Percentiles rank a stretch among this genome's conserved stretches.
Evolutionary conservation across 1,284 basidiomycete genomes (phyloP).

Genomic region (Thelephora terrestris): DNA sequence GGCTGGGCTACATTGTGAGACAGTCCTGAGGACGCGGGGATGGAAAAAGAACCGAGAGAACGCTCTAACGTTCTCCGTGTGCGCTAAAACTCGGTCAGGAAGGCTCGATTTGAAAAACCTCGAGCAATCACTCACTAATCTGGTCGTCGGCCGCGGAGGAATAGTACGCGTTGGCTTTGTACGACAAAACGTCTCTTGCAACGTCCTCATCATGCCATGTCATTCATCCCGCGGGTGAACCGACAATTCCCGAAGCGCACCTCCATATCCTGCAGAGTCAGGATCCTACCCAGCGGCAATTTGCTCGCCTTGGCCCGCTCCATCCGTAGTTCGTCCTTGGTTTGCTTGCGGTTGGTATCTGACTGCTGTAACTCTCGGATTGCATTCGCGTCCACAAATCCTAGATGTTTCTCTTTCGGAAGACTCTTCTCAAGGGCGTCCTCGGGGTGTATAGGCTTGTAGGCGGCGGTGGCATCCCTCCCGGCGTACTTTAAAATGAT

Average conservation of each 20-base stretch:
- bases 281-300: conserved; percentile 56
- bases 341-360: conserved; percentile 37
- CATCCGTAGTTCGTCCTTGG: conserved; percentile 63
- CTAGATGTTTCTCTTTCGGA: conserved; percentile 60
- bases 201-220: conserved; percentile 32
- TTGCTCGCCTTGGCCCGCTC: conserved; percentile 49
- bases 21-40: conserved; percentile 67
- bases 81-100: conserved; percentile 28
- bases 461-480: conserved; percentile 64
- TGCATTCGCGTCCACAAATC: conserved; percentile 49
- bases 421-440: conserved; percentile 63
- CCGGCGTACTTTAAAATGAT: conserved; percentile 77
- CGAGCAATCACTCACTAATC: conserved; percentile 42
- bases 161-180: conserved; percentile 76
- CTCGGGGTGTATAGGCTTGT: conserved; percentile 65
- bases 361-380: conserved; percentile 31
- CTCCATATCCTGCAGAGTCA: conserved; percentile 74
- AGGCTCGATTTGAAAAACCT: conserved; percentile 6
- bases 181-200: conserved; percentile 56
- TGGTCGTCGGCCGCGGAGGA: conserved; percentile 77
- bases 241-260: conserved; percentile 23
- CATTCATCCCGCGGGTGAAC: not conserved
- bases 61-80: conserved; percentile 58
- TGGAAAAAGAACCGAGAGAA: conserved; percentile 79
- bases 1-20: conserved; percentile 61